Conservation (phyloP, 1,139 yeast genomes). For the Pichia sp. region DNA sequence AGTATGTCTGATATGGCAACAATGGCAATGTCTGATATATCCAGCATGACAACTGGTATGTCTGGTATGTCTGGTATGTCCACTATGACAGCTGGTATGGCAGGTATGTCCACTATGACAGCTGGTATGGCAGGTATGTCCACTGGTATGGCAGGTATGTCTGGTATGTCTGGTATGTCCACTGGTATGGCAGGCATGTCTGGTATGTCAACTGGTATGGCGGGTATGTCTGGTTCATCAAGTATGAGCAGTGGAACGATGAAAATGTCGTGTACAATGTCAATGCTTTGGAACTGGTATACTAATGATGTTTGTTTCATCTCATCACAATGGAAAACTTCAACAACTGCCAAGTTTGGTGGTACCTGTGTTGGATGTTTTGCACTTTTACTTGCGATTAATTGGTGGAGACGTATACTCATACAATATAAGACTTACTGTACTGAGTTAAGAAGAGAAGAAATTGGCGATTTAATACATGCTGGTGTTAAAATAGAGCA, state of each 20-base stretch:
- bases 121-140: constrained; percentile 1
- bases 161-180: background rate
- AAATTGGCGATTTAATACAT: constrained; percentile 8
- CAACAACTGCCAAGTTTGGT: constrained; percentile 52
- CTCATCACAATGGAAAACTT: constrained; percentile 57
- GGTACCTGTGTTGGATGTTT: constrained; percentile 65
- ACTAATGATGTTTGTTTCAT: constrained; percentile 58
- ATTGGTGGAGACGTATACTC: constrained; percentile 49
- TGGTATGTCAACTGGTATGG: constrained; percentile 1
- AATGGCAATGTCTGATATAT: background rate
- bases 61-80: background rate
- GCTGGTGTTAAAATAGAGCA: constrained; percentile 3
- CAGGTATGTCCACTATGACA: constrained; percentile 1
- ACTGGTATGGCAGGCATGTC: constrained; percentile 1
- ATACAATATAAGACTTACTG: constrained; percentile 46
- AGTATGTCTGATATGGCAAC: background rate
- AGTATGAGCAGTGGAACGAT: constrained; percentile 6
- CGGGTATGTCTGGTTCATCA: constrained; percentile 1
- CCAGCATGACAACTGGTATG: background rate
- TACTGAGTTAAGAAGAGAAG: constrained; percentile 19
- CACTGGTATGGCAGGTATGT: constrained; percentile 5
- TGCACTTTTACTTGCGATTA: constrained; percentile 46
- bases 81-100: background rate
- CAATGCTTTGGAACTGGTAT: constrained; percentile 51
- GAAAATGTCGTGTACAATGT: constrained; percentile 16